These are phyloP conservation scores for Polytolypa hystricis DNA, from an alignment of 2,329 filamentous ascomycete species.

Conservation along the genomic window DNA sequence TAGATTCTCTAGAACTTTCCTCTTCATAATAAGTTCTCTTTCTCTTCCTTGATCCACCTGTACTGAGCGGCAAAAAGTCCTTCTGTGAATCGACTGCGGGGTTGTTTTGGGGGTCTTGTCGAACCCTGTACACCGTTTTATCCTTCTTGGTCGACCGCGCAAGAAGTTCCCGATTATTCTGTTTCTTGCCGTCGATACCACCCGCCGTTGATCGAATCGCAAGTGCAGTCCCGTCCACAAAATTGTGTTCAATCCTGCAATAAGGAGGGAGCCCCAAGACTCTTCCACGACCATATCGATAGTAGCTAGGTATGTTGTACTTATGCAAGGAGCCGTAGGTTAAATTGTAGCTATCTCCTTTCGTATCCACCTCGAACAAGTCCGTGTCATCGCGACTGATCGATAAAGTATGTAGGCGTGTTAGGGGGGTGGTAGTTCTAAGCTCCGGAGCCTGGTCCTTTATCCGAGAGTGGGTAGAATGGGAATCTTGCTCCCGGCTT, in stretches of 20 bases:
- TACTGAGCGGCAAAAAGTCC: conserved; percentile 25
- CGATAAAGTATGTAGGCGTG: conserved; percentile 9
- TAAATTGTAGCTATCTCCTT: conserved; percentile 65
- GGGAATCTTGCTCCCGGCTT: conserved; percentile 10
- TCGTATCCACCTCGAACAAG: conserved; percentile 55
- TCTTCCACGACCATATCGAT: conserved; percentile 55
- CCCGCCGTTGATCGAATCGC: conserved; percentile 24
- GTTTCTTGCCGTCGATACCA: conserved; percentile 34
- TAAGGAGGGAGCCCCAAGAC: conserved; percentile 55
- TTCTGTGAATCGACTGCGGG: conserved; percentile 15
- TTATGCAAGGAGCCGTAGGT: conserved; percentile 64
- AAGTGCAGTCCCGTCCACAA: conserved; percentile 30
- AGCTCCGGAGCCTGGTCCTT: background rate
- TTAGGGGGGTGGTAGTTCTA: background rate
- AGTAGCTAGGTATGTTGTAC: conserved; percentile 60
- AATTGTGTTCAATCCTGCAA: conserved; percentile 56
- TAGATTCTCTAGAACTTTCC: conserved; percentile 14
- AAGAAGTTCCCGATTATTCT: conserved; percentile 33
- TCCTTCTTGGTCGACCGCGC: conserved; percentile 15
- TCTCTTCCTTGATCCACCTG: conserved; percentile 26
- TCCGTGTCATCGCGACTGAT: conserved; percentile 14
- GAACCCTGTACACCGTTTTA: conserved; percentile 18
- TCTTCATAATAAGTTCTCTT: conserved; percentile 23
- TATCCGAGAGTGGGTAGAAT: conserved; percentile 16
- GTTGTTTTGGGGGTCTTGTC: conserved; percentile 12